Base-by-base conservation (phyloP, 176 grass and related monocot species). In the Aegilops speltoides region DNA sequence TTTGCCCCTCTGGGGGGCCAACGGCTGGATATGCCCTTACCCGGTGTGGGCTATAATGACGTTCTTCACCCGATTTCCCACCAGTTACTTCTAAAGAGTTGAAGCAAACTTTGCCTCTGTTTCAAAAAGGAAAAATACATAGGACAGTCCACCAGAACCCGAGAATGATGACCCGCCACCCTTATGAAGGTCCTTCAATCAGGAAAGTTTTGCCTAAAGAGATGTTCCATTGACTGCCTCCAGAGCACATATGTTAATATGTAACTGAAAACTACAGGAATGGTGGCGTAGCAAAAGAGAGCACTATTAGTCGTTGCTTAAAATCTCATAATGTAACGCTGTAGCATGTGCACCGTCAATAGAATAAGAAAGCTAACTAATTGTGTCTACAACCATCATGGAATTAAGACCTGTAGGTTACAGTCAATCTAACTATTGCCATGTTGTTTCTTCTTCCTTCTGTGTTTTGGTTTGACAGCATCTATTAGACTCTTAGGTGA, bases 401-500 rank as follows among this genome's bases (percentile, higher is more conserved):
- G 12, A 29, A 82, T 71, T 79, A 56, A 69, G 77, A 19, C n/a
- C 73, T 63, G 29, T 8, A 64, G 50, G 54, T 54, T 81, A 77
- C 70, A 85, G 38, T 57, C 68, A 80, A 85, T 62, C 62, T 88
- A 88, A 60, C 77, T 85, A 24, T 40, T 88, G 31, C 40, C 70
- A 79, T 70, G 71, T 26, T 82, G 80, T 59, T 92, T 95, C 32
- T 89, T 94, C 82, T 91, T 96, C 79, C 87, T 93, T 89, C 73
- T 93, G 84, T 88, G 69, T 91, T 90, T 96, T 33, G 90, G 89
- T 84, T 99, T 99, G 69, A 99, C 86, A 10, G 94, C 92, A 79
- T 94, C 97, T 79, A 90, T 98, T 88, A 98, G 90, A 87, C 82
- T 96, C 87, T 98, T 96, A 12, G 97, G 87, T 0, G 80, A 86